Conservation (phyloP, 345 rosid genomes). For the Capsella bursapastoris region DNA sequence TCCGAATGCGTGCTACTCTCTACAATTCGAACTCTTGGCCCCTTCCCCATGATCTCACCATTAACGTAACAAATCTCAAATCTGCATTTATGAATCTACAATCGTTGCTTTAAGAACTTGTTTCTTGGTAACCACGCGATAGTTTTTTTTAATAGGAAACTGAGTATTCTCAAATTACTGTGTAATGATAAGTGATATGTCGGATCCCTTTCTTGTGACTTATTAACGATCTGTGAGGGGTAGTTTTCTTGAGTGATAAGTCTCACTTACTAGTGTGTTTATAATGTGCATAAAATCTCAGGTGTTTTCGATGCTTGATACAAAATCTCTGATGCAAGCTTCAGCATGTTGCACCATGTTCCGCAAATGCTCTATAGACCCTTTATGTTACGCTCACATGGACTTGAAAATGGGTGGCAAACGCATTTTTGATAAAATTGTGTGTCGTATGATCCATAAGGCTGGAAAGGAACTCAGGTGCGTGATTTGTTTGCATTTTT, state of each 20-base stretch:
- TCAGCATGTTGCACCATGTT: slow-evolving; percentile 1
- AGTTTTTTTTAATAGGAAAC: too few relatives aligned
- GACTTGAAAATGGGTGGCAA: neutral
- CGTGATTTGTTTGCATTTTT: neutral
- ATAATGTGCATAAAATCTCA: neutral
- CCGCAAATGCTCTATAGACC: neutral
- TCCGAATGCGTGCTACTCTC: neutral
- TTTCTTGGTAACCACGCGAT: neutral
- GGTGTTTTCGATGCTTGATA: neutral
- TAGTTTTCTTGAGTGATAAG: slow-evolving; percentile 8
- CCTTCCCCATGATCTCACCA: neutral
- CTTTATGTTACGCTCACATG: slow-evolving; percentile 1
- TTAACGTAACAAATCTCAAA: neutral
- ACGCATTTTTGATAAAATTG: neutral
- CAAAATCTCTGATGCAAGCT: slow-evolving; percentile 6
- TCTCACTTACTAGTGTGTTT: neutral
- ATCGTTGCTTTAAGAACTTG: neutral
- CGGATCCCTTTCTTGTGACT: neutral
- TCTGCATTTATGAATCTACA: too few relatives aligned
- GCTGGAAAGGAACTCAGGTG: slow-evolving; percentile 13
- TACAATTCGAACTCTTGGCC: slow-evolving; percentile 1
- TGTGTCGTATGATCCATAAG: neutral
- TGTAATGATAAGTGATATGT: neutral
- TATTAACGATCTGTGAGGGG: neutral
- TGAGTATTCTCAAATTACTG: too few relatives aligned